phyloP scores from a whole-genome alignment of 164 flowering plant species.

The Cinnamomum chago region DNA sequence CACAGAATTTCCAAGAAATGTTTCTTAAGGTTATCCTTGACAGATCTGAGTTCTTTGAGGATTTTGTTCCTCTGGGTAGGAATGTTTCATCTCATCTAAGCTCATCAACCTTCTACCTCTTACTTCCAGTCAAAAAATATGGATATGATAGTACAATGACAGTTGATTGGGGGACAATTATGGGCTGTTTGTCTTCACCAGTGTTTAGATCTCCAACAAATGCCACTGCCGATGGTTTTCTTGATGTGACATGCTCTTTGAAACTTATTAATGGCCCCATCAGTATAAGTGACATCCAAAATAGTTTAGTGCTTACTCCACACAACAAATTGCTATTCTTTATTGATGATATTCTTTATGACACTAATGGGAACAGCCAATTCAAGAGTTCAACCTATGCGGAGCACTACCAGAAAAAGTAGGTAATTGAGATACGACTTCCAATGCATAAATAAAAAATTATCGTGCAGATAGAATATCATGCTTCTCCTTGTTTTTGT shows the following conservation, averaged over 20 bases:
- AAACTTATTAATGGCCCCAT: slow-evolving; percentile 51
- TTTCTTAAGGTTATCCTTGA: slow-evolving; percentile 78
- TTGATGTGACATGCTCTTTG: slow-evolving; percentile 23
- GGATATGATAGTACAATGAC: slow-evolving; percentile 19
- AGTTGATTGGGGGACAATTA: slow-evolving; percentile 69
- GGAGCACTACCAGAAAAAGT: slow-evolving; percentile 49
- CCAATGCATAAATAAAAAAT: neutral
- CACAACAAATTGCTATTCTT: slow-evolving; percentile 58
- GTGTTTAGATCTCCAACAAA: slow-evolving; percentile 38
- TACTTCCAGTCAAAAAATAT: slow-evolving; percentile 62
- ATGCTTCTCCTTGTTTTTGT: neutral
- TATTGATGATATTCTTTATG: slow-evolving; percentile 39
- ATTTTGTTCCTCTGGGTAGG: slow-evolving; percentile 55
- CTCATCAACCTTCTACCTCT: slow-evolving; percentile 56
- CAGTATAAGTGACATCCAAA: slow-evolving; percentile 38
- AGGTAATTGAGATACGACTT: slow-evolving; percentile 19
- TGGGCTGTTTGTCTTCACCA: slow-evolving; percentile 75
- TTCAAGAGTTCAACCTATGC: slow-evolving; percentile 33
- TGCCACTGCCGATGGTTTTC: slow-evolving; percentile 9
- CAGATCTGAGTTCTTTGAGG: slow-evolving; percentile 47
- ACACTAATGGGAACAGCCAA: slow-evolving; percentile 48
- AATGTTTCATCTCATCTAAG: slow-evolving; percentile 21
- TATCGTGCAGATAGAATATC: neutral
- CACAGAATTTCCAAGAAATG: slow-evolving; percentile 74
- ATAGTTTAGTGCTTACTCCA: slow-evolving; percentile 73